Evolutionary conservation across 805 yeast genomes (phyloP).

Genomic region (Ogataea parapolymorpha): DNA sequence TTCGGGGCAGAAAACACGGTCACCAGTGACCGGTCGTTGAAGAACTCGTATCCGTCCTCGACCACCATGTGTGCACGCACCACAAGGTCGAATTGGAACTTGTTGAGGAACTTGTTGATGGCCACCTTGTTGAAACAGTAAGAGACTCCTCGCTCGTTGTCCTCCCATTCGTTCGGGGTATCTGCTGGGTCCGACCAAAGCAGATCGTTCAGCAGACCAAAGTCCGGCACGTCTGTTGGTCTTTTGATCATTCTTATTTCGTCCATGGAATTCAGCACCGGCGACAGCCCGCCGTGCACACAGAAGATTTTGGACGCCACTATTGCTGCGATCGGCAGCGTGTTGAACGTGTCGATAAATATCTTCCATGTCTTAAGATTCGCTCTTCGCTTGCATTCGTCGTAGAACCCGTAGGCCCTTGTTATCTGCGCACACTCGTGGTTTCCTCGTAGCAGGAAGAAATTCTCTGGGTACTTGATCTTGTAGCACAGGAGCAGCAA

Average conservation of each 20-base stretch:
- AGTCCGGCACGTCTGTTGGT: constrained; percentile 86
- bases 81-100: constrained; percentile 76
- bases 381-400: constrained; percentile 94
- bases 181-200: constrained; percentile 88
- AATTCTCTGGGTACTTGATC: constrained; percentile 94
- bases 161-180: constrained; percentile 81
- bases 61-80: constrained; percentile 89
- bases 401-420: constrained; percentile 94
- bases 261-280: constrained; percentile 68
- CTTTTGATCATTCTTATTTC: constrained; percentile 72
- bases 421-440: constrained; percentile 98
- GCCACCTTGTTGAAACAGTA: constrained; percentile 79
- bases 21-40: constrained; percentile 66
- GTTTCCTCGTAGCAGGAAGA: constrained; percentile 88
- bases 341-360: constrained; percentile 92
- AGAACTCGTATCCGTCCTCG: constrained; percentile 76
- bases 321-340: constrained; percentile 91
- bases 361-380: constrained; percentile 91
- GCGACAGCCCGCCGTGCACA: constrained; percentile 82
- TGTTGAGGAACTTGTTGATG: constrained; percentile 68
- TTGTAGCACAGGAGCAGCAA: constrained; percentile 84
- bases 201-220: constrained; percentile 71
- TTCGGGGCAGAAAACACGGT: constrained; percentile 76
- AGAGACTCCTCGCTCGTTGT: constrained; percentile 80
- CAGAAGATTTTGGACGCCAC: constrained; percentile 94